Evolutionary conservation across 2,329 filamentous ascomycete species (phyloP).

Genomic region (Cladosporium sp.): DNA sequence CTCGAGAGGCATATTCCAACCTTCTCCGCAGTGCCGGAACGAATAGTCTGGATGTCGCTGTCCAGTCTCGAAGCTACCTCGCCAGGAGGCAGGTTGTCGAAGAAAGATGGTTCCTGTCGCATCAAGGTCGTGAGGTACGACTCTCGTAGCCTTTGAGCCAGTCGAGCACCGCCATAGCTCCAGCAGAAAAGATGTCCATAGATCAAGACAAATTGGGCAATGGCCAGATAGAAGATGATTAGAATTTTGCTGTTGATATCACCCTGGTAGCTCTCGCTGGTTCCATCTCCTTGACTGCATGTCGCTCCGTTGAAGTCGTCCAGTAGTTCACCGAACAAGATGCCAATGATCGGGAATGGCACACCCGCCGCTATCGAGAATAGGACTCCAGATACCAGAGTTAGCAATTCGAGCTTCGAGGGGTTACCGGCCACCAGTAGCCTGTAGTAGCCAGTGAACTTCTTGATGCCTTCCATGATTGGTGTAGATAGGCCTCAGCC

Average conservation of each 20-base stretch:
- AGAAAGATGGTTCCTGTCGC: constrained; percentile 63
- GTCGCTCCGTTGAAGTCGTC: constrained; percentile 61
- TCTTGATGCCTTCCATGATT: constrained; percentile 6
- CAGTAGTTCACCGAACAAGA: constrained; percentile 64
- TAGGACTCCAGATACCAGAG: constrained; percentile 42
- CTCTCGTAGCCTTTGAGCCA: constrained; percentile 63
- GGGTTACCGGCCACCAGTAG: constrained; percentile 18
- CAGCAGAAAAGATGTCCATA: constrained; percentile 66
- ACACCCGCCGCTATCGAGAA: constrained; percentile 59
- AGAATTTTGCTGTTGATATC: constrained; percentile 60
- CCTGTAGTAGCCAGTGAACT: constrained; percentile 15
- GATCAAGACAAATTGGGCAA: constrained; percentile 63
- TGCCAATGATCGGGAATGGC: constrained; percentile 63
- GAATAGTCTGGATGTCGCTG: constrained; percentile 65
- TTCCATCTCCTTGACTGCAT: constrained; percentile 44
- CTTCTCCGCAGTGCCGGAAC: constrained; percentile 69
- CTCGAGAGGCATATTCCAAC: constrained; percentile 65
- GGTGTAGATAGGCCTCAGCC: constrained; percentile 1
- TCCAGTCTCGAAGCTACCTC: constrained; percentile 65
- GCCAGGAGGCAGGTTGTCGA: constrained; percentile 62
- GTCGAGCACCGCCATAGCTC: constrained; percentile 63
- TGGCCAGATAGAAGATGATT: constrained; percentile 62
- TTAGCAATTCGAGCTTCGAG: constrained; percentile 29
- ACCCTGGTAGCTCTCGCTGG: constrained; percentile 40
- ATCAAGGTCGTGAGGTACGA: constrained; percentile 60